A percentile compares a stretch with the other conserved stretches of the same genome.
Evolutionary conservation across 805 yeast genomes (phyloP).

Genomic region (Wickerhamomyces ciferrii): DNA sequence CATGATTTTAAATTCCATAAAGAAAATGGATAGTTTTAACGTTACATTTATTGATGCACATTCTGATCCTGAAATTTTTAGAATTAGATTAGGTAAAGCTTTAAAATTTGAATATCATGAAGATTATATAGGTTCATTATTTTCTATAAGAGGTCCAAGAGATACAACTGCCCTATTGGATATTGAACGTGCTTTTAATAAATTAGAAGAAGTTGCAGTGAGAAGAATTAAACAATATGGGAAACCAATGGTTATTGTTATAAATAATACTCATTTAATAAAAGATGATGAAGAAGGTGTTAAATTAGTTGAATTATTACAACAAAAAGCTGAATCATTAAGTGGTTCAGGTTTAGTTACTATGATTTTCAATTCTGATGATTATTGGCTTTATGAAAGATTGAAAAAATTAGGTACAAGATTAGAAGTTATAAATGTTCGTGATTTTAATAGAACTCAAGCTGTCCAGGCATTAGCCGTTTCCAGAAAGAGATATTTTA

Average conservation of each 20-base stretch:
- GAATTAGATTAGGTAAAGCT: constrained; percentile 73
- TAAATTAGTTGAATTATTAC: constrained; percentile 66
- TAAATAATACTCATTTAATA: constrained; percentile 72
- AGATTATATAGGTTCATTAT: constrained; percentile 78
- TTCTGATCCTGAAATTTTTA: constrained; percentile 77
- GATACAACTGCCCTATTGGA: constrained; percentile 80
- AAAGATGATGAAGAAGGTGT: constrained; percentile 71
- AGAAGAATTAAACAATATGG: constrained; percentile 33
- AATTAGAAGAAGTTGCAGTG: constrained; percentile 69
- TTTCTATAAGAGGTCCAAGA: constrained; percentile 78
- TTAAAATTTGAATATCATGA: constrained; percentile 69
- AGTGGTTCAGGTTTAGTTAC: constrained; percentile 51
- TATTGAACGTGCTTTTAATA: constrained; percentile 76
- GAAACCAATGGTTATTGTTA: constrained; percentile 61
- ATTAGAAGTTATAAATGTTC: constrained; percentile 64
- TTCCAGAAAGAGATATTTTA: constrained; percentile 40
- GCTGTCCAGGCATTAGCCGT: constrained; percentile 49
- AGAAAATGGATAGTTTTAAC: constrained; percentile 53
- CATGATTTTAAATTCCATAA: constrained; percentile 65
- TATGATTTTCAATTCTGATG: constrained; percentile 74
- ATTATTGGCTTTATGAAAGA: constrained; percentile 82
- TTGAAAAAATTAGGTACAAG: constrained; percentile 68
- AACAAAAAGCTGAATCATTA: constrained; percentile 77
- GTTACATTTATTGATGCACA: constrained; percentile 78
- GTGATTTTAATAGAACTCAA: constrained; percentile 52